Percentiles rank a stretch among this genome's conserved stretches.
These are phyloP conservation scores for Paecilomyces dactylethromorphus DNA, from an alignment of 2,329 filamentous ascomycete species.

Conservation along the genomic window DNA sequence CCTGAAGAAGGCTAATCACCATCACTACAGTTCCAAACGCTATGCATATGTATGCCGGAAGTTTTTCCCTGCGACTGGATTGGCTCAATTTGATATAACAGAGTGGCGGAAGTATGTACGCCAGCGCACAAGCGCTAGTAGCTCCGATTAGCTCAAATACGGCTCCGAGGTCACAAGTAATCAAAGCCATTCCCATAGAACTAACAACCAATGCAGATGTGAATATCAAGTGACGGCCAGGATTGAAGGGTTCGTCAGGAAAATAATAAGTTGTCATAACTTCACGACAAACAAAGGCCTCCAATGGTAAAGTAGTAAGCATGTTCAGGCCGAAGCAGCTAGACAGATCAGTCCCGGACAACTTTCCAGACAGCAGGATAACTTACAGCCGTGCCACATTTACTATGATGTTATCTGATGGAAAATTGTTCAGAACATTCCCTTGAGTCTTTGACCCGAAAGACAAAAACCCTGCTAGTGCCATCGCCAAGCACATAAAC, in stretches of 20 bases:
- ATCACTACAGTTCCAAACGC: slow-evolving; percentile 75
- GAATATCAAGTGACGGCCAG: slow-evolving; percentile 78
- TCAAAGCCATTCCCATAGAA: slow-evolving; percentile 68
- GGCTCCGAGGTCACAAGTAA: slow-evolving; percentile 88
- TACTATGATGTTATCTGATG: slow-evolving; percentile 81
- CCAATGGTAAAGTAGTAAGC: slow-evolving; percentile 91
- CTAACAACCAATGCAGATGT: slow-evolving; percentile 74
- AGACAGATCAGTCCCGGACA: slow-evolving; percentile 12
- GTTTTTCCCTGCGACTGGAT: slow-evolving; percentile 64
- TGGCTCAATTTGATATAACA: slow-evolving; percentile 93
- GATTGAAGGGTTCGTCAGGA: slow-evolving; percentile 67
- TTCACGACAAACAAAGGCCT: slow-evolving; percentile 95
- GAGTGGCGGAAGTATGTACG: slow-evolving; percentile 88
- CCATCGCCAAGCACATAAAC: slow-evolving; percentile 84
- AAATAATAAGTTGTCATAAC: slow-evolving; percentile 88
- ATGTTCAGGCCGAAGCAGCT: slow-evolving; percentile 95
- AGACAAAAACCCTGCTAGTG: slow-evolving; percentile 79
- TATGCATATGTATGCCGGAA: slow-evolving; percentile 65
- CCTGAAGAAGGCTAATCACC: slow-evolving; percentile 70
- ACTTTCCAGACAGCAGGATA: not conserved
- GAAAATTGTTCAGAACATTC: slow-evolving; percentile 98
- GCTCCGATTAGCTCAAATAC: slow-evolving; percentile 96
- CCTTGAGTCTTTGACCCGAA: slow-evolving; percentile 89
- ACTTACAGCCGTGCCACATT: slow-evolving; percentile 77
- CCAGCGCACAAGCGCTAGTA: slow-evolving; percentile 86